Conservation (phyloP, 768 basidiomycete genomes). For the Holtermanniella nyarrowii region DNA sequence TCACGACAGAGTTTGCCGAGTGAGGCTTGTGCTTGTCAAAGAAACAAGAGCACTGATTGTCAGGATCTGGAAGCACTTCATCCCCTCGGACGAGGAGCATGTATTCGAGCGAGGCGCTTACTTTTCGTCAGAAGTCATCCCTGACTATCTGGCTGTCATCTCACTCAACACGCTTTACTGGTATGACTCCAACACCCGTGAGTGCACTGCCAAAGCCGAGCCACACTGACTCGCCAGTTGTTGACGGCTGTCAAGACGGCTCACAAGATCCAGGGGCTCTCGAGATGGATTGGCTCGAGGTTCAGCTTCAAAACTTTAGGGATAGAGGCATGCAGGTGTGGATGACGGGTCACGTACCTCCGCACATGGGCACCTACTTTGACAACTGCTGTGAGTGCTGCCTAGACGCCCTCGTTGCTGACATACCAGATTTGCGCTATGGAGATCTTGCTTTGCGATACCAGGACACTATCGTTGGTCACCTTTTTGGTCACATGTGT, state of each 20-base stretch:
- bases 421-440: slow-evolving; percentile 46
- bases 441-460: slow-evolving; percentile 59
- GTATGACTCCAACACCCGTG: slow-evolving; percentile 79
- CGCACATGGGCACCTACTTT: slow-evolving; percentile 67
- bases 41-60: slow-evolving; percentile 13
- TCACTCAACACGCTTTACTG: slow-evolving; percentile 85
- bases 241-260: slow-evolving; percentile 59
- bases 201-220: slow-evolving; percentile 8
- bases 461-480: slow-evolving; percentile 79
- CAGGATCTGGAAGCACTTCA: slow-evolving; percentile 71
- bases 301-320: slow-evolving; percentile 62
- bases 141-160: slow-evolving; percentile 63
- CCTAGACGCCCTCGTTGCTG: slow-evolving; percentile 1
- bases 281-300: slow-evolving; percentile 81
- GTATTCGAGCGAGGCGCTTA: slow-evolving; percentile 84
- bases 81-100: slow-evolving; percentile 67
- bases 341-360: slow-evolving; percentile 69
- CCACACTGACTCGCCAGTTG: slow-evolving; percentile 46
- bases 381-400: slow-evolving; percentile 63
- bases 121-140: slow-evolving; percentile 68
- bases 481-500: slow-evolving; percentile 59
- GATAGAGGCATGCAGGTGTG: slow-evolving; percentile 58
- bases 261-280: slow-evolving; percentile 73
- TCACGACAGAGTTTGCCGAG: slow-evolving; percentile 55
- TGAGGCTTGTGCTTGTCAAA: slow-evolving; percentile 39